Base-by-base conservation (phyloP, 441 rosid genomes). In the Erysimum cheiri region DNA sequence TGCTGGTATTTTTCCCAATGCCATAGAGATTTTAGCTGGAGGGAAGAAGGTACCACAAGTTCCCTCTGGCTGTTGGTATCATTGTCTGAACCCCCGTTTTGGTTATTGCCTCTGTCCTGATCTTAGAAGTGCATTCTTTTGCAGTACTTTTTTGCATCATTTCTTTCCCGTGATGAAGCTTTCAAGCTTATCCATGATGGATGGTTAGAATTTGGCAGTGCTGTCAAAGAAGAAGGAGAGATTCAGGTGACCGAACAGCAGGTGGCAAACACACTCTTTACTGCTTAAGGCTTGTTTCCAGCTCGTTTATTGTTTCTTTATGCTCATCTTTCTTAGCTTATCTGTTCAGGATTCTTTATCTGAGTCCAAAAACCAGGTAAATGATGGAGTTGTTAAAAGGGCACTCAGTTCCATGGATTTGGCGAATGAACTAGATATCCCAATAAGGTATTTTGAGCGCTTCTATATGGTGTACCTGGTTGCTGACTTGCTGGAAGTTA, bases 121-220 rank as follows among this genome's bases (percentile, higher is more conserved):
- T 26, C 39, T 54, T 39, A 17, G 4, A 28, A 28, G 13, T 53
- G 22, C 44, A 28, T 53, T 72, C 70, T 75, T 15, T 71, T 37
- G 24, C 68, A 94, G 98, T 81, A 83, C 85, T 94, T 94, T 83
- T 94, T 94, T 82, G 97, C 96, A 40, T 94, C 98, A 41, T 94
- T 94, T 74, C 86, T 94, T 6, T 91, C 97, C 41, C 98, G 97
- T 33, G 97, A 94, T 80, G 98, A 94, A 82, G 98, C 98, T 39
- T 90, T 89, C 84, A 91, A 90, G 82, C 79, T 91, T 80, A 94
- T 94, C 74, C 82, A 62, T 70, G 93, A 90, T 81, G 91, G 92
- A 71, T 87, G 97, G 96, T 32, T 77, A 77, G 91, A 83, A 73
- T 81, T 81, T 83, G 82, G 87, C 57, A 35, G 69, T 70, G 83